Evolutionary conservation across 495 filamentous ascomycete species (phyloP).

Genomic region (Penicillium nucicola): DNA sequence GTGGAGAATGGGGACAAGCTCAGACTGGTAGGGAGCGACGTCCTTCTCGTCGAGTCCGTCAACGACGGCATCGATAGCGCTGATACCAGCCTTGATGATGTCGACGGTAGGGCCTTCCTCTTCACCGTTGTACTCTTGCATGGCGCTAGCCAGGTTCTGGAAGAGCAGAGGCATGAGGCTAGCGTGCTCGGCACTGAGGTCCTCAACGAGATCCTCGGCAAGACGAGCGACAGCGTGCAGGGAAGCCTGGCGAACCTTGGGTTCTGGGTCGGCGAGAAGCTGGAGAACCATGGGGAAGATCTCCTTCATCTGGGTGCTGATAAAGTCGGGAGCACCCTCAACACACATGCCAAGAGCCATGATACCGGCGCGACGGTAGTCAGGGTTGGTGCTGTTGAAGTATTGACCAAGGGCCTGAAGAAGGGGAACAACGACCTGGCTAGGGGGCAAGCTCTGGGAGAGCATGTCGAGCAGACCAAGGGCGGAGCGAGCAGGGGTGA

Average conservation of each 20-base stretch:
- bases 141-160: conserved; percentile 81
- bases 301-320: conserved; percentile 80
- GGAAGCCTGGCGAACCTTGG: conserved; percentile 80
- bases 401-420: conserved; percentile 81
- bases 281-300: conserved; percentile 84
- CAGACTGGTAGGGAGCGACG: conserved; percentile 73
- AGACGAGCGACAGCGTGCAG: conserved; percentile 82
- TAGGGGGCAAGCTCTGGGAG: conserved; percentile 80
- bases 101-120: conserved; percentile 61
- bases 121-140: conserved; percentile 60
- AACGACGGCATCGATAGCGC: conserved; percentile 85
- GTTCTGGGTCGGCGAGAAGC: conserved; percentile 77
- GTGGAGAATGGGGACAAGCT: conserved; percentile 80
- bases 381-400: conserved; percentile 66
- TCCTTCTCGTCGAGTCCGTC: conserved; percentile 84
- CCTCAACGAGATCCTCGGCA: conserved; percentile 89
- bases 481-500: conserved; percentile 84
- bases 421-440: conserved; percentile 90
- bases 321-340: conserved; percentile 94
- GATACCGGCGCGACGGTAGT: conserved; percentile 84
- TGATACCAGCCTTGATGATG: conserved; percentile 85
- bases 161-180: conserved; percentile 78
- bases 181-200: conserved; percentile 78
- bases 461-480: conserved; percentile 86
- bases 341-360: conserved; percentile 90